Percentiles rank a stretch among this genome's conserved stretches.
Conservation (phyloP, 129 eudicot genomes). For the Flaveria ramosissima region DNA sequence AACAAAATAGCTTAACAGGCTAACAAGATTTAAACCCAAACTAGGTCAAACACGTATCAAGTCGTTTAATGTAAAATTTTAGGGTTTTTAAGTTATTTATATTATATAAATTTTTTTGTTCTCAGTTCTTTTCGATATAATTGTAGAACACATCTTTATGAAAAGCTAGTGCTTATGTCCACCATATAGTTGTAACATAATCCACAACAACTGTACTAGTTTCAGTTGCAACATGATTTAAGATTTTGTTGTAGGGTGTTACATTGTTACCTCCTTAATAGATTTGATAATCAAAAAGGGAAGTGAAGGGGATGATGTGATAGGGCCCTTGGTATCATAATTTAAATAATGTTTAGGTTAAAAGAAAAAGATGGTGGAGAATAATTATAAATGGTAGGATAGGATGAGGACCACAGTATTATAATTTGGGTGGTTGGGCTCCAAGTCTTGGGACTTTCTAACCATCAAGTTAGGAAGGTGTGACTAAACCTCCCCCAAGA, state of each 20-base stretch:
- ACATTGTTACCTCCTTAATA: not conserved
- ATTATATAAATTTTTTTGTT: too few species aligned
- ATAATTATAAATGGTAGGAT: conserved; percentile 37
- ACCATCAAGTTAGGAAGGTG: conserved; percentile 45
- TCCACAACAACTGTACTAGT: not conserved
- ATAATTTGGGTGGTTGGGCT: conserved; percentile 47
- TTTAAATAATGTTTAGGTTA: conserved; percentile 11
- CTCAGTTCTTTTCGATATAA: too few species aligned
- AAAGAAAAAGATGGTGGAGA: conserved; percentile 34
- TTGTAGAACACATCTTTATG: too few species aligned
- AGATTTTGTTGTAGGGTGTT: not conserved
- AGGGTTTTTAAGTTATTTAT: too few species aligned
- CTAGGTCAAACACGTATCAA: too few species aligned
- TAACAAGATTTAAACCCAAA: too few species aligned
- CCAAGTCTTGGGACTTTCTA: conserved; percentile 45
- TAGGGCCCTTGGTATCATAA: conserved; percentile 26
- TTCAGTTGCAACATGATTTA: not conserved
- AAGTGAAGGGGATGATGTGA: conserved; percentile 16
- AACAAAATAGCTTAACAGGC: too few species aligned
- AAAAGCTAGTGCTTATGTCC: not conserved
- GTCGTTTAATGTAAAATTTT: too few species aligned
- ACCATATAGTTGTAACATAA: conserved; percentile 2
- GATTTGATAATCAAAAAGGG: not conserved
- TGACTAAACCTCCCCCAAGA: conserved; percentile 41
- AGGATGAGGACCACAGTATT: conserved; percentile 43